Conservation (phyloP, 1,284 basidiomycete species). For the Apiotrichum siamense region DNA sequence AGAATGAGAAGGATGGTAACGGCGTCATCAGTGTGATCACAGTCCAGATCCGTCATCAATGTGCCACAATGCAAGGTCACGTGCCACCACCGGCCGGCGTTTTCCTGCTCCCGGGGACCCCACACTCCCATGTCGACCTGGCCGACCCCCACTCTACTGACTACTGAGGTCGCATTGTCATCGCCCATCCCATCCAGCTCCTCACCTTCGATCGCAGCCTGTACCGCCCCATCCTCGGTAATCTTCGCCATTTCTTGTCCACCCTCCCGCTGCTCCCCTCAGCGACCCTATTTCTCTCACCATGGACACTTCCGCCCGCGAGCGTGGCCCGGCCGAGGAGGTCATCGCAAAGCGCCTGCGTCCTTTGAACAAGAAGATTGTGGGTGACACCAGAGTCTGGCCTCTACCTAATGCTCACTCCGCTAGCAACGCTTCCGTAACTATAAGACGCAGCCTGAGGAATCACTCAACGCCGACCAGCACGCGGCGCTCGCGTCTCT, state of each 20-base stretch:
- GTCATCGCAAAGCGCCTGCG: slow-evolving; percentile 70
- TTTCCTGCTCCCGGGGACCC: neutral
- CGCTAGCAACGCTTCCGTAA: slow-evolving; percentile 62
- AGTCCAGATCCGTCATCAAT: neutral
- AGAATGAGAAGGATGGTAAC: neutral
- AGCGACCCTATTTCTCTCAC: neutral
- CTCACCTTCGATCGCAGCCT: too few species aligned
- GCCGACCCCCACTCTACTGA: neutral
- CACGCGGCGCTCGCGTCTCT: slow-evolving; percentile 62
- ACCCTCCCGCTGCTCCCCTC: too few species aligned
- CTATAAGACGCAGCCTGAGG: slow-evolving; percentile 60
- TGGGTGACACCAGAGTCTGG: slow-evolving; percentile 46
- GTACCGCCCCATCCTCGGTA: too few species aligned
- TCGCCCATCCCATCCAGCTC: too few species aligned
- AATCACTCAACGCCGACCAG: slow-evolving; percentile 78
- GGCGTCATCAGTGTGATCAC: too few species aligned
- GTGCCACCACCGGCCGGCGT: neutral
- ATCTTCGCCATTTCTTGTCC: too few species aligned
- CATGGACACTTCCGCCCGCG: slow-evolving; percentile 8
- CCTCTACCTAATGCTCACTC: neutral
- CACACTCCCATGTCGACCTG: neutral
- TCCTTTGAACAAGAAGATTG: slow-evolving; percentile 73
- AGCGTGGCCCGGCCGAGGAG: slow-evolving; percentile 60
- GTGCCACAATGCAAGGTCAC: neutral
- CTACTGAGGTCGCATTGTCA: neutral